Evolutionary conservation across 1,139 yeast species (phyloP).

Genomic region (Hemisphaericaspora subhashii): DNA sequence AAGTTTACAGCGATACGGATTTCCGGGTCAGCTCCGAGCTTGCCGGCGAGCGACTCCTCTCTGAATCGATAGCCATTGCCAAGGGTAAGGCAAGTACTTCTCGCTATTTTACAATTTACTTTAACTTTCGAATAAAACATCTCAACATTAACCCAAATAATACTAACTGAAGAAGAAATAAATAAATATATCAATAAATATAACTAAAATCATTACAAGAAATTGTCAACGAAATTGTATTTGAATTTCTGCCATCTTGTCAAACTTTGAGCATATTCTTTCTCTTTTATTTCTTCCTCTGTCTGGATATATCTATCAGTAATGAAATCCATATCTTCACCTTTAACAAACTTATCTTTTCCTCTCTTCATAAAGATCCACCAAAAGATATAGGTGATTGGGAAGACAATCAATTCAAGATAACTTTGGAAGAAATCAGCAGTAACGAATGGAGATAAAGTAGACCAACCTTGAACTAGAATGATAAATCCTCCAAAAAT

Average conservation of each 20-base stretch:
- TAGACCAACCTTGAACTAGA: conserved; percentile 49
- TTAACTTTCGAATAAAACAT: no score
- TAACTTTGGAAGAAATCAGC: conserved; percentile 37
- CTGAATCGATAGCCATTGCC: no score
- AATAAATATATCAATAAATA: background rate
- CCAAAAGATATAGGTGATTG: conserved; percentile 36
- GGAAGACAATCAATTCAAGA: conserved; percentile 41
- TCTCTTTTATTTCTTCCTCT: conserved; percentile 46
- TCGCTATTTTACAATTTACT: no score
- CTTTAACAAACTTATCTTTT: conserved; percentile 46
- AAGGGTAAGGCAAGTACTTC: no score
- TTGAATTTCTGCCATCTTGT: conserved; percentile 48
- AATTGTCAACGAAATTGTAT: conserved; percentile 30
- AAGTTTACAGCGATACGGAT: no score
- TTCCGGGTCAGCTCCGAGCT: no score
- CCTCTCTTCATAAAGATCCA: conserved; percentile 50
- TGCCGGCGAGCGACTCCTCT: no score
- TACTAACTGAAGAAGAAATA: background rate
- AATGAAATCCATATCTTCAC: conserved; percentile 62
- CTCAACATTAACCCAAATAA: background rate
- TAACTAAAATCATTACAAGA: conserved; percentile 17
- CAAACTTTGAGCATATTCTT: conserved; percentile 38
- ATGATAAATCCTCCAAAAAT: conserved; percentile 36
- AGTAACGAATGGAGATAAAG: conserved; percentile 51
- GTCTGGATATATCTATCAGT: conserved; percentile 56